Conservation (phyloP, 305 asterid species). For the Fraxinus latifolia region DNA sequence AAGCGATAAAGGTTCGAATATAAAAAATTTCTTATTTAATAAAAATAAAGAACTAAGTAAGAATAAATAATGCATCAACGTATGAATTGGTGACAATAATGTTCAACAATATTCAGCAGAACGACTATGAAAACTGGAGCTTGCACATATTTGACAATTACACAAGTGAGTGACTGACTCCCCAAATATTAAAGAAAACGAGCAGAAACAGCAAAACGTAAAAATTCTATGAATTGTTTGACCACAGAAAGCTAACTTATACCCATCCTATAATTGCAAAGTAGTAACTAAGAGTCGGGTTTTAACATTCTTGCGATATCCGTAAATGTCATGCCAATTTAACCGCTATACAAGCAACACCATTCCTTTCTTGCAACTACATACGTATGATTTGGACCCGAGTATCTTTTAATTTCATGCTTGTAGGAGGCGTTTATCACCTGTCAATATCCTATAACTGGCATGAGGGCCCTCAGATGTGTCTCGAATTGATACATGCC, state of each 20-base stretch:
- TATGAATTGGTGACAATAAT: neutral
- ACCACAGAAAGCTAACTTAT: neutral
- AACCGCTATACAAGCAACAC: neutral
- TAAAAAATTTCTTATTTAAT: neutral
- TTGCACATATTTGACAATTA: neutral
- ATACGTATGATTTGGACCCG: neutral
- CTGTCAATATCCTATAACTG: conserved; percentile 58
- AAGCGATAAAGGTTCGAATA: neutral
- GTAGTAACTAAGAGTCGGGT: neutral
- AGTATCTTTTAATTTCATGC: conserved; percentile 27
- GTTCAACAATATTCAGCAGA: neutral
- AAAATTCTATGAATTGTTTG: neutral
- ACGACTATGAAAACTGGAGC: neutral
- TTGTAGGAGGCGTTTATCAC: conserved; percentile 57
- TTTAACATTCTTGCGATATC: neutral
- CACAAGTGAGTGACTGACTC: neutral
- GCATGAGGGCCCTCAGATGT: conserved; percentile 89
- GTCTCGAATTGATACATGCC: conserved; percentile 67
- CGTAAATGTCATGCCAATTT: neutral
- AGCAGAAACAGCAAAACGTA: neutral
- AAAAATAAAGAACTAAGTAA: neutral
- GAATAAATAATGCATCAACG: neutral
- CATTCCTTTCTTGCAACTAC: conserved; percentile 15
- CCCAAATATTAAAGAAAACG: neutral
- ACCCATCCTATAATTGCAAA: neutral